A percentile compares a stretch with the other conserved stretches of the same genome.
phyloP scores from a whole-genome alignment of 2,329 filamentous ascomycete genomes.

The Coleophoma crateriformis region DNA sequence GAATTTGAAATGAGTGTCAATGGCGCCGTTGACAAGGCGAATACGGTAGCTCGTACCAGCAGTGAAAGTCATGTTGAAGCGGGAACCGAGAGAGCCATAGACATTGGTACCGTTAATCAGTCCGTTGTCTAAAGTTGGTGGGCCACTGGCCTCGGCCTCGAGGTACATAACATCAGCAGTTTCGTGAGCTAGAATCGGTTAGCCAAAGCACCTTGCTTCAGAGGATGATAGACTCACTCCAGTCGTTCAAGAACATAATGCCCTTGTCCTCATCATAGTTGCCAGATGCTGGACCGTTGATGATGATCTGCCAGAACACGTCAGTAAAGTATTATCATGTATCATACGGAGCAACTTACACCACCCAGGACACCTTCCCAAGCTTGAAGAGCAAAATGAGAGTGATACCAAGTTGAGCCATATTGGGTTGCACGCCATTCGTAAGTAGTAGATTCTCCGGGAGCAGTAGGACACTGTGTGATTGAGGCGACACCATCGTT shows the following conservation, averaged over 20 bases:
- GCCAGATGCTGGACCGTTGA: conserved; percentile 51
- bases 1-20: conserved; percentile 37
- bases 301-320: conserved; percentile 36
- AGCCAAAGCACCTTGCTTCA: too few species aligned
- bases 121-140: conserved; percentile 18
- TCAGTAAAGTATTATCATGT: too few species aligned
- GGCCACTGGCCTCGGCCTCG: conserved; percentile 4
- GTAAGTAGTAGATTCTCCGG: conserved; percentile 23
- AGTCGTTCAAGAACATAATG: conserved; percentile 28
- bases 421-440: conserved; percentile 23
- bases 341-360: too few species aligned
- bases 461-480: conserved; percentile 59
- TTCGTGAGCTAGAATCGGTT: conserved; percentile 4
- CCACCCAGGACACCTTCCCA: conserved; percentile 52
- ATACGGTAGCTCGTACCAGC: conserved; percentile 35
- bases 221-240: neutral
- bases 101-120: conserved; percentile 15
- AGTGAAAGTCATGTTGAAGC: conserved; percentile 26
- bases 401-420: conserved; percentile 54
- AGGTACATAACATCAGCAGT: conserved; percentile 7
- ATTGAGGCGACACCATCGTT: conserved; percentile 35
- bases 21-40: conserved; percentile 35
- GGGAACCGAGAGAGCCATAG: conserved; percentile 5
- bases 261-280: conserved; percentile 59
- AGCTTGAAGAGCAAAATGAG: conserved; percentile 42